Conservation (phyloP, 768 basidiomycete genomes). For the Zangia roseola region DNA sequence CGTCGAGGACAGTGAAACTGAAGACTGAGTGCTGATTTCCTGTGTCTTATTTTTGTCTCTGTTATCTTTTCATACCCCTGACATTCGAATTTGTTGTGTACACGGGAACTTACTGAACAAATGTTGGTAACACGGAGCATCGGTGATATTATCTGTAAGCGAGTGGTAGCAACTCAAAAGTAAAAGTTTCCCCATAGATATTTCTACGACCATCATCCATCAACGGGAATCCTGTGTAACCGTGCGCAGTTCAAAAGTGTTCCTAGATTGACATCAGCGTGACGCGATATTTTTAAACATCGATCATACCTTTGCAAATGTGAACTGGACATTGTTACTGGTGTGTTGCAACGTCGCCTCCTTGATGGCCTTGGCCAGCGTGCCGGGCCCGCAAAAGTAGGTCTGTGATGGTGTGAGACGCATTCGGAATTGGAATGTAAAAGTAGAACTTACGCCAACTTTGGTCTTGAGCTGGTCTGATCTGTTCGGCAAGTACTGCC, state of each 20-base stretch:
- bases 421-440: not conserved
- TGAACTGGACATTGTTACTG: constrained; percentile 61
- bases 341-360: constrained; percentile 60
- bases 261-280: constrained; percentile 2
- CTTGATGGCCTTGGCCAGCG: constrained; percentile 74
- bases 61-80: not conserved
- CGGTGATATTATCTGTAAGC: not conserved
- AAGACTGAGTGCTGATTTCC: constrained; percentile 10
- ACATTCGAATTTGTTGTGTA: not conserved
- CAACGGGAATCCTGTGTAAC: not conserved
- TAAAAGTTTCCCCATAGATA: too few relatives aligned
- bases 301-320: constrained; percentile 74
- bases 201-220: too few relatives aligned
- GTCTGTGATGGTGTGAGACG: constrained; percentile 45
- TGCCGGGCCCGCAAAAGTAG: constrained; percentile 85
- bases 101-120: not conserved
- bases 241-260: constrained; percentile 13
- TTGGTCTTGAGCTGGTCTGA: constrained; percentile 79
- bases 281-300: constrained; percentile 3
- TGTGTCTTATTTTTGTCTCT: not conserved
- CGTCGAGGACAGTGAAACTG: constrained; percentile 21
- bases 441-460: constrained; percentile 62
- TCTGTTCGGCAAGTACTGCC: constrained; percentile 77
- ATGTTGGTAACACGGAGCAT: not conserved
- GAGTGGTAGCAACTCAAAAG: not conserved